phyloP scores from a whole-genome alignment of 2,329 filamentous ascomycete genomes.

The Leptographium radiaticola region DNA sequence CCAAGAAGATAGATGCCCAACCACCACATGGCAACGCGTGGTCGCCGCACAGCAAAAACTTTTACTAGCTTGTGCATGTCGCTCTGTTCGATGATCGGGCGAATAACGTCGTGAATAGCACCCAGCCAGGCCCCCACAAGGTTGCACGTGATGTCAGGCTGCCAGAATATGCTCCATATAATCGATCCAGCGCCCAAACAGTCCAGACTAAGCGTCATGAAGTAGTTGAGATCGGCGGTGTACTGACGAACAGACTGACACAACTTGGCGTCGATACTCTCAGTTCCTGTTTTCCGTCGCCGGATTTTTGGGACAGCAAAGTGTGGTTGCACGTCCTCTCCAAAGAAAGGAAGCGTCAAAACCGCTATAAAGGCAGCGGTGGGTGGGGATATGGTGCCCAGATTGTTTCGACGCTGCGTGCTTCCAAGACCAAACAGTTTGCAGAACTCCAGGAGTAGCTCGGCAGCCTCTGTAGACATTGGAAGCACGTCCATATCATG shows the following conservation, averaged over 20 bases:
- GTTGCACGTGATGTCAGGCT: conserved; percentile 18
- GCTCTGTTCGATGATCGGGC: conserved; percentile 10
- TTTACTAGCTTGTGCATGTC: conserved; percentile 15
- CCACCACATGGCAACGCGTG: conserved; percentile 18
- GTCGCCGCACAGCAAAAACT: conserved; percentile 15
- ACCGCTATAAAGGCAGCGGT: background rate
- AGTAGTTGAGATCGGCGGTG: conserved; percentile 12
- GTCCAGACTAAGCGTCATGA: conserved; percentile 21
- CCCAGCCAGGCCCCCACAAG: conserved; percentile 18
- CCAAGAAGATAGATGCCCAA: conserved; percentile 17
- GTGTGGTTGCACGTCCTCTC: background rate
- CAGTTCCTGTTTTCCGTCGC: background rate
- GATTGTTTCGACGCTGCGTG: background rate
- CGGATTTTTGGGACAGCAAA: background rate
- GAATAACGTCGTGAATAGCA: conserved; percentile 13
- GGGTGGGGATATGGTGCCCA: background rate
- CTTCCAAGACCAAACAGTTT: background rate
- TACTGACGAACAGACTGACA: conserved; percentile 1
- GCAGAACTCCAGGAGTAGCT: background rate
- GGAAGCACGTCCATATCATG: background rate
- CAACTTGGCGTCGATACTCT: background rate
- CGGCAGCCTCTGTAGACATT: background rate
- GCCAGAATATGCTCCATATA: conserved; percentile 20
- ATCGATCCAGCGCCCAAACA: conserved; percentile 14
- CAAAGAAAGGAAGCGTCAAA: background rate